Evolutionary conservation across 306 rosid species (phyloP).

Genomic region (Parietaria judaica): DNA sequence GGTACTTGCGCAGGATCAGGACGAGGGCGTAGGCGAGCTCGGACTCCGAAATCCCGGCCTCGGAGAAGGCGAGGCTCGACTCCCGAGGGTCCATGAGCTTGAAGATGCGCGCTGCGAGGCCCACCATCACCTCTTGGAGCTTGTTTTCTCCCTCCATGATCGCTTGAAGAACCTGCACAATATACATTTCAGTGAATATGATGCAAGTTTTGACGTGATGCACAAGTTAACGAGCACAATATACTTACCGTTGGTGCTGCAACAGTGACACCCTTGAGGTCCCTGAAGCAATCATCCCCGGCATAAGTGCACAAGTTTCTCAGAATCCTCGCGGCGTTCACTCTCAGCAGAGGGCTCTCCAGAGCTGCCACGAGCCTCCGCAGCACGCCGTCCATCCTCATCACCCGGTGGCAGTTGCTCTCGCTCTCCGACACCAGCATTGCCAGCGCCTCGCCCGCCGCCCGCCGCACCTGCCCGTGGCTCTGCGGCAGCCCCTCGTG

Average conservation of each 20-base stretch:
- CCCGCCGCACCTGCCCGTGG: slow-evolving; percentile 34
- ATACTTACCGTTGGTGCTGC: slow-evolving; percentile 74
- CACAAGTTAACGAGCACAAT: too few species aligned
- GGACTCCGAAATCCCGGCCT: slow-evolving; percentile 48
- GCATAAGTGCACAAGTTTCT: slow-evolving; percentile 68
- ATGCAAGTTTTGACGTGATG: neutral
- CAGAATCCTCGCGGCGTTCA: slow-evolving; percentile 68
- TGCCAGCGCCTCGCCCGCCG: slow-evolving; percentile 91
- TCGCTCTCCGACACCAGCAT: slow-evolving; percentile 78
- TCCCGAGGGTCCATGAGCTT: slow-evolving; percentile 55
- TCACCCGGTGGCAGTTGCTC: slow-evolving; percentile 54
- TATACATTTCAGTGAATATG: slow-evolving; percentile 5
- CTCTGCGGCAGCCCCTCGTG: slow-evolving; percentile 27
- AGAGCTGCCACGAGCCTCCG: slow-evolving; percentile 49
- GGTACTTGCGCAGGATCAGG: slow-evolving; percentile 50
- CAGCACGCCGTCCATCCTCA: slow-evolving; percentile 38
- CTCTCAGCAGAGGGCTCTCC: slow-evolving; percentile 46
- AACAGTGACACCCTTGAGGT: slow-evolving; percentile 39
- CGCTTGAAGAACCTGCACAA: slow-evolving; percentile 49
- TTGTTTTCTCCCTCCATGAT: slow-evolving; percentile 63
- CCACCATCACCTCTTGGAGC: slow-evolving; percentile 91
- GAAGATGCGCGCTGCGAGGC: slow-evolving; percentile 66
- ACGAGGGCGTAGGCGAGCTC: slow-evolving; percentile 46
- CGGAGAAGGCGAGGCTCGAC: slow-evolving; percentile 47
- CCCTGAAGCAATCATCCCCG: slow-evolving; percentile 47